phyloP scores from a whole-genome alignment of 2,329 filamentous ascomycete species.

The Monilinia vaccinii-corymbosi region DNA sequence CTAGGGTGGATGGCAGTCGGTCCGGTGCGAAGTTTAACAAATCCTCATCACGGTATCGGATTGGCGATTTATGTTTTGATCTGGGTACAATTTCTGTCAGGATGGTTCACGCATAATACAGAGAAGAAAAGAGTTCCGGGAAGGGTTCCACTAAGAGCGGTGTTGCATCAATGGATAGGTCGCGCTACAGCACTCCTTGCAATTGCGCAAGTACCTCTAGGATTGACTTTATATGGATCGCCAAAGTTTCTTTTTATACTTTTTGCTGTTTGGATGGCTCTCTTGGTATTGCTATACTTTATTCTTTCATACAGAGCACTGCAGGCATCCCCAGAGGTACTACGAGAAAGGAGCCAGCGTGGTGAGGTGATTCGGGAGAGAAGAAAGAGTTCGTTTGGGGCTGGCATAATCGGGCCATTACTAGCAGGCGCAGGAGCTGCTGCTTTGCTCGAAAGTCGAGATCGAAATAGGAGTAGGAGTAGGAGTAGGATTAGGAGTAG shows the following conservation, averaged over 20 bases:
- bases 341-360: slow-evolving; percentile 18
- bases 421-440: slow-evolving; percentile 49
- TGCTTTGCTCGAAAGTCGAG: slow-evolving; percentile 36
- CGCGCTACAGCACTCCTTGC: slow-evolving; percentile 70
- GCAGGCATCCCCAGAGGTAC: slow-evolving; percentile 37
- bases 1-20: slow-evolving; percentile 75
- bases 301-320: slow-evolving; percentile 63
- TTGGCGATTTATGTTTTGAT: slow-evolving; percentile 69
- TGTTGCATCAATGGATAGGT: slow-evolving; percentile 80
- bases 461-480: slow-evolving; percentile 19
- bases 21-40: slow-evolving; percentile 59
- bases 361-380: slow-evolving; percentile 41
- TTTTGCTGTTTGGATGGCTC: slow-evolving; percentile 68
- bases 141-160: slow-evolving; percentile 28
- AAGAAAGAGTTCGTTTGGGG: slow-evolving; percentile 35
- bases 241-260: slow-evolving; percentile 78
- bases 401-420: slow-evolving; percentile 42
- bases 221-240: slow-evolving; percentile 85
- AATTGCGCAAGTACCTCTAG: slow-evolving; percentile 78
- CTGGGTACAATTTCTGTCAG: slow-evolving; percentile 61
- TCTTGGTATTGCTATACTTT: slow-evolving; percentile 69
- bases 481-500: slow-evolving; percentile 17
- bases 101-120: slow-evolving; percentile 45
- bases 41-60: slow-evolving; percentile 79
- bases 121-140: slow-evolving; percentile 37